These are phyloP conservation scores for Pythium pyrilobum DNA, from an alignment of 352 stramenopile genomes.

Conservation along the genomic window DNA sequence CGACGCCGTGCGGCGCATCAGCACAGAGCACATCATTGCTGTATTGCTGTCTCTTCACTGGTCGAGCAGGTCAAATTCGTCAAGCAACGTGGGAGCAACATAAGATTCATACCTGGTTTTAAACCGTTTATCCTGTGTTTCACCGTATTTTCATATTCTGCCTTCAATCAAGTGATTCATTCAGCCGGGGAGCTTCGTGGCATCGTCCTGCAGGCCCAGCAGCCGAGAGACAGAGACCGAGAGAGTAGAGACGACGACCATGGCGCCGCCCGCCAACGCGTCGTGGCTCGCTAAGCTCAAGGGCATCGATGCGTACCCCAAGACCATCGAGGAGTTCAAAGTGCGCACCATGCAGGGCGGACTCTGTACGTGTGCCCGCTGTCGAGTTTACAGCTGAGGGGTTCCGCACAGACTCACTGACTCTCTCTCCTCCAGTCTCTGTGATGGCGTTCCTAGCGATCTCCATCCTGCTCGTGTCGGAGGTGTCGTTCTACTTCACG, in stretches of 20 bases:
- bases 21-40: background rate
- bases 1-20: background rate
- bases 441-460: constrained; percentile 67
- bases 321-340: constrained; percentile 89
- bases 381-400: background rate
- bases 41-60: background rate
- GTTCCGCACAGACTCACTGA: constrained; percentile 5
- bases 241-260: background rate
- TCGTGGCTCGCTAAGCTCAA: constrained; percentile 29
- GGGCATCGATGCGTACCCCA: constrained; percentile 76
- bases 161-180: constrained; percentile 10
- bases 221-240: background rate
- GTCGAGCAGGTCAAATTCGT: background rate
- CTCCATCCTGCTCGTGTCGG: constrained; percentile 54
- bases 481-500: constrained; percentile 72
- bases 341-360: constrained; percentile 78
- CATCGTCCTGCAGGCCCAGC: background rate
- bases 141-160: constrained; percentile 15
- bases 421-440: constrained; percentile 39
- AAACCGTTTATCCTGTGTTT: background rate
- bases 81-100: constrained; percentile 7
- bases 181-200: constrained; percentile 12
- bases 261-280: constrained; percentile 14
- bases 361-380: constrained; percentile 38
- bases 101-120: background rate